These are phyloP conservation scores for Paramyrothecium sp. DNA, from an alignment of 2,329 filamentous ascomycete species.

Conservation along the genomic window DNA sequence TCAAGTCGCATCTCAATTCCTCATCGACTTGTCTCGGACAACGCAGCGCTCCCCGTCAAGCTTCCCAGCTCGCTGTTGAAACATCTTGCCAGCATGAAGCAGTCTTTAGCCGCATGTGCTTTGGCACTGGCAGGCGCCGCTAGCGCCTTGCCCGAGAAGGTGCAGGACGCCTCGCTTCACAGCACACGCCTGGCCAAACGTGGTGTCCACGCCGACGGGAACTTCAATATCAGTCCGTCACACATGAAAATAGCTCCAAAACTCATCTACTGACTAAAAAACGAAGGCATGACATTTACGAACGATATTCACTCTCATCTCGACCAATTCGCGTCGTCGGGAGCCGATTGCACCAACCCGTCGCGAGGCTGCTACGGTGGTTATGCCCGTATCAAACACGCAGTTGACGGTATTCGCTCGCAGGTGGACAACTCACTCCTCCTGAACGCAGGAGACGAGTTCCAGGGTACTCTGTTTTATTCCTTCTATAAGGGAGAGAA, in stretches of 20 bases:
- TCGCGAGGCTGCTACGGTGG: slow-evolving; percentile 61
- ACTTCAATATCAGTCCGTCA: neutral
- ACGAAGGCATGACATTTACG: slow-evolving; percentile 62
- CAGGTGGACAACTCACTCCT: slow-evolving; percentile 60
- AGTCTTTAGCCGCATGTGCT: neutral
- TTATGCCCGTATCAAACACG: slow-evolving; percentile 62
- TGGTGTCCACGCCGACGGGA: neutral
- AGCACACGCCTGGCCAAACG: neutral
- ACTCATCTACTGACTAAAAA: neutral
- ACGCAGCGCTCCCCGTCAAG: neutral
- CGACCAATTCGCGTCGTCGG: slow-evolving; percentile 60
- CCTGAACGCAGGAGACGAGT: slow-evolving; percentile 68
- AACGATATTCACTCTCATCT: slow-evolving; percentile 69
- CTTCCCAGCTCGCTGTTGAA: neutral
- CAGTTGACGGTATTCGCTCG: slow-evolving; percentile 55
- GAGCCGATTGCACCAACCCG: slow-evolving; percentile 59
- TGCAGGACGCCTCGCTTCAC: neutral
- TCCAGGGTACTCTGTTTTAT: slow-evolving; percentile 68
- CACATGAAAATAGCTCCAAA: neutral
- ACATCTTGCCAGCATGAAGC: neutral
- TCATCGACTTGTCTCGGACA: neutral
- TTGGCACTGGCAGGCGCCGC: neutral
- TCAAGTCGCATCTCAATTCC: neutral
- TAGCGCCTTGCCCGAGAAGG: neutral
- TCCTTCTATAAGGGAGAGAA: slow-evolving; percentile 66